Conservation (phyloP, 1,284 basidiomycete genomes). For the Melanopsichium pennsylvanicum region DNA sequence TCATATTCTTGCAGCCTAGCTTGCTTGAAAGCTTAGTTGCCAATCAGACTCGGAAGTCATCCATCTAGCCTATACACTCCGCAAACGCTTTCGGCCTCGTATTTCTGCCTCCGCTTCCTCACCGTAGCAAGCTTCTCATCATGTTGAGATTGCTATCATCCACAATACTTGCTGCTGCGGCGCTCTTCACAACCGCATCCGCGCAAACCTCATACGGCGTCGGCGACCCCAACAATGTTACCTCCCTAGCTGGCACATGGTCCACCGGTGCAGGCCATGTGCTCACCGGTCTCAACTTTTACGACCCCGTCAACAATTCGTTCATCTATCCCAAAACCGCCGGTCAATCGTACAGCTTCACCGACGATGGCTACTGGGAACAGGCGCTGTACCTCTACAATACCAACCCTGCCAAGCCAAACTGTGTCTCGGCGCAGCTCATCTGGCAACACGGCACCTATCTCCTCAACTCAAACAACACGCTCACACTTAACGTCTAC, state of each 20-base stretch:
- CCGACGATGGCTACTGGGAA: conserved; percentile 30
- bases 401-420: conserved; percentile 51
- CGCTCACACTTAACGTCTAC: conserved; percentile 50
- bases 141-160: conserved; percentile 27
- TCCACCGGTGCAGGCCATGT: conserved; percentile 55
- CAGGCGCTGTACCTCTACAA: conserved; percentile 56
- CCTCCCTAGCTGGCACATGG: conserved; percentile 58
- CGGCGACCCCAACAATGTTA: conserved; percentile 43
- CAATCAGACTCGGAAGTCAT: too few relatives aligned
- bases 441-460: conserved; percentile 63
- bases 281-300: conserved; percentile 59
- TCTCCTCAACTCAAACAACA: conserved; percentile 33
- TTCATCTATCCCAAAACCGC: conserved; percentile 56
- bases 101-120: too few relatives aligned
- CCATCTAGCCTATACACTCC: too few relatives aligned
- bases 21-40: too few relatives aligned
- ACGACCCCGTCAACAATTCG: conserved; percentile 57
- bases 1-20: too few relatives aligned
- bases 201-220: conserved; percentile 35
- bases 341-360: conserved; percentile 62
- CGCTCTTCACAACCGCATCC: conserved; percentile 8
- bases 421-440: conserved; percentile 60
- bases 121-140: too few relatives aligned
- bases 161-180: conserved; percentile 21
- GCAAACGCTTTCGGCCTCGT: too few relatives aligned